These are phyloP conservation scores for Tetramitus jugosus DNA, from an alignment of 208 protist genomes.

Conservation along the genomic window DNA sequence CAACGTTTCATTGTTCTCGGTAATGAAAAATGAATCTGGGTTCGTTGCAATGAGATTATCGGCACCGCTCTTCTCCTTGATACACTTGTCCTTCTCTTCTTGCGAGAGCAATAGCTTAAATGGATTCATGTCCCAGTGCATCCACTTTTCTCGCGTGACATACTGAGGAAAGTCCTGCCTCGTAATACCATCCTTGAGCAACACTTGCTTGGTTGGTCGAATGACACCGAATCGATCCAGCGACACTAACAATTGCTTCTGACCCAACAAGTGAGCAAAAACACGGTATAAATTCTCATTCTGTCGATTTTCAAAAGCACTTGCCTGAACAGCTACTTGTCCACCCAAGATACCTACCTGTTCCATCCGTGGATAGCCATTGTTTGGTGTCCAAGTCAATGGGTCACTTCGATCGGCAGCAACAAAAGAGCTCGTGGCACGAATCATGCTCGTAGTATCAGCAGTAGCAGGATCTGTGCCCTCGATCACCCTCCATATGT, in stretches of 20 bases:
- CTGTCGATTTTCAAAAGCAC: neutral
- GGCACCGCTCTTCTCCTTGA: too few relatives aligned
- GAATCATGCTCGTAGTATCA: too few relatives aligned
- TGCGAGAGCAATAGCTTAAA: too few relatives aligned
- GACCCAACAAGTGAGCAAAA: neutral
- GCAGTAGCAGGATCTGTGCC: too few relatives aligned
- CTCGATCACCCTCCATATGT: too few relatives aligned
- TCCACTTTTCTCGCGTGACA: neutral
- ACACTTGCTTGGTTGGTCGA: neutral
- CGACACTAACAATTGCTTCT: neutral
- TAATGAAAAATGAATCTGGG: slow-evolving; percentile 13
- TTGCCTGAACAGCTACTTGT: neutral
- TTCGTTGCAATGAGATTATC: neutral
- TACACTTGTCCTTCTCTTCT: neutral
- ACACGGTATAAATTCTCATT: neutral
- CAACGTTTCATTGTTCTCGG: neutral
- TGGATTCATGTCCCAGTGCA: slow-evolving; percentile 17
- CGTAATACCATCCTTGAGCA: neutral
- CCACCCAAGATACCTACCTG: neutral
- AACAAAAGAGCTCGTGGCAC: too few relatives aligned
- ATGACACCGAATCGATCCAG: slow-evolving; percentile 16
- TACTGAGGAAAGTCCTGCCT: slow-evolving; percentile 8
- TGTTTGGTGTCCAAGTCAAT: neutral
- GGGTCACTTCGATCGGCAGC: neutral
- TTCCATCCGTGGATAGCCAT: neutral